Percentiles rank a stretch among this genome's conserved stretches.
Conservation (phyloP, 1,284 basidiomycete genomes). For the Termitomyces sp. region DNA sequence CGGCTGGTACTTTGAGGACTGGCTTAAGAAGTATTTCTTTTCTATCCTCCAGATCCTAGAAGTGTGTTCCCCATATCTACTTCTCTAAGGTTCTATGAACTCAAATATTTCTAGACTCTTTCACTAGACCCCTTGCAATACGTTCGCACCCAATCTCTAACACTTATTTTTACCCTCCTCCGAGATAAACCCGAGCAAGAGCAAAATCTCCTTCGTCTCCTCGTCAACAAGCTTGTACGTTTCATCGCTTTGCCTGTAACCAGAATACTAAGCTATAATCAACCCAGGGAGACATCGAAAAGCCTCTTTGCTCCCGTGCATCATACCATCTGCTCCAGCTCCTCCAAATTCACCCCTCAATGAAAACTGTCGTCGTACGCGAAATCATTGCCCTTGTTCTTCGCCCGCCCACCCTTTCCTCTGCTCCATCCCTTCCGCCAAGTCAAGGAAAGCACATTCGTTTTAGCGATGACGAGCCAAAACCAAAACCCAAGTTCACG, state of each 20-base stretch:
- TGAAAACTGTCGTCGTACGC: constrained; percentile 89
- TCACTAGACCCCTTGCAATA: constrained; percentile 87
- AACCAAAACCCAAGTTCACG: constrained; percentile 25
- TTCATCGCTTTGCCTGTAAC: not conserved
- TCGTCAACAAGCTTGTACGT: constrained; percentile 90
- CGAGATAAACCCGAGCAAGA: constrained; percentile 95
- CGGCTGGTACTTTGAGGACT: constrained; percentile 93
- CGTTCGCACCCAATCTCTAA: constrained; percentile 77
- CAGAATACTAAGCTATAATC: not conserved
- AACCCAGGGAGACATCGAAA: constrained; percentile 81
- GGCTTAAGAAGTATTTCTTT: constrained; percentile 97
- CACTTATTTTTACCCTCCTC: constrained; percentile 76
- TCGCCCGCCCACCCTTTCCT: constrained; percentile 44
- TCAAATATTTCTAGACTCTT: constrained; percentile 50
- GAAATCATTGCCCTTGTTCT: constrained; percentile 83
- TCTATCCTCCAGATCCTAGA: constrained; percentile 88
- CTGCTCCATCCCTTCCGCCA: constrained; percentile 30
- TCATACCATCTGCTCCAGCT: constrained; percentile 89
- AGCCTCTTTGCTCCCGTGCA: constrained; percentile 83
- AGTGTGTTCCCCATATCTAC: constrained; percentile 28
- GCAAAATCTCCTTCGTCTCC: constrained; percentile 87
- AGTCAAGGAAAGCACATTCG: constrained; percentile 38
- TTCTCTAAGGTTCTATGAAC: not conserved
- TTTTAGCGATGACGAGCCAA: constrained; percentile 31
- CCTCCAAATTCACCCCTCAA: constrained; percentile 86